Conservation (phyloP, 208 protist species). For the Trypanosoma caninum region DNA sequence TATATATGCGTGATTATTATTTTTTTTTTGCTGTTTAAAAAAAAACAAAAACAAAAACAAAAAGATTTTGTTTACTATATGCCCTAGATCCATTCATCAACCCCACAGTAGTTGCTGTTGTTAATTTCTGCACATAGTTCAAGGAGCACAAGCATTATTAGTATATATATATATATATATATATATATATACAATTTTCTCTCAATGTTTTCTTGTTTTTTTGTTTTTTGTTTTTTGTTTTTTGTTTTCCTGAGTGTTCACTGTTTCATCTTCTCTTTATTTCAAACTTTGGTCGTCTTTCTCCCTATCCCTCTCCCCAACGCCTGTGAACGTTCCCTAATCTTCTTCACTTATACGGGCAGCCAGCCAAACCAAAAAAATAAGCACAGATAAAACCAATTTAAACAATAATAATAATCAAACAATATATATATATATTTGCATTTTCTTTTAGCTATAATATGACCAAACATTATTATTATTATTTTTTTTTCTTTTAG, state of each 20-base stretch:
- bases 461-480: too few species aligned
- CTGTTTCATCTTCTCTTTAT: too few species aligned
- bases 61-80: background rate
- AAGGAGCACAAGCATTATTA: background rate
- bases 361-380: background rate
- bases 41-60: background rate
- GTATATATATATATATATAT: background rate
- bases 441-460: too few species aligned
- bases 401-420: conserved; percentile 17
- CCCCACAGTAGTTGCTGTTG: too few species aligned
- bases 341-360: too few species aligned
- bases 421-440: too few species aligned
- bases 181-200: background rate
- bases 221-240: conserved; percentile 5
- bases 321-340: too few species aligned
- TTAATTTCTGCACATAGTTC: too few species aligned
- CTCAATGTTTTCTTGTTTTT: conserved; percentile 2
- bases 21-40: background rate
- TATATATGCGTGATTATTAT: background rate
- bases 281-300: too few species aligned
- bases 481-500: background rate
- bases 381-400: background rate
- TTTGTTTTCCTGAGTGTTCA: too few species aligned
- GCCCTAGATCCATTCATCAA: too few species aligned
- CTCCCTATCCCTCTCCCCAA: too few species aligned